Conservation (phyloP, 257 asterid genomes). For the Haberlea rhodopensis region DNA sequence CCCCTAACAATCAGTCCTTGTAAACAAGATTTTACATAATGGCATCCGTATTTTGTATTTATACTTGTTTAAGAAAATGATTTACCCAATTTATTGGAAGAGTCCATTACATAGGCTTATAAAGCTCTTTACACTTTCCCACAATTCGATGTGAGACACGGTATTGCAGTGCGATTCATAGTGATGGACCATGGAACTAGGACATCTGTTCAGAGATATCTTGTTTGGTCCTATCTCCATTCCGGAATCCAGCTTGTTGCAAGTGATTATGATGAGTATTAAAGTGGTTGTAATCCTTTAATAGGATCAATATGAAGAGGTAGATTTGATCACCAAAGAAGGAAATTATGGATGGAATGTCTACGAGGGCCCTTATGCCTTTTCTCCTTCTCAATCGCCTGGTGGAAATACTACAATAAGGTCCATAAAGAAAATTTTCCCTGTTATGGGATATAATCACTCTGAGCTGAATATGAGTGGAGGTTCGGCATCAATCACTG, state of each 20-base stretch:
- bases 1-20: too few relatives aligned
- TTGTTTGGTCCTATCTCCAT: background rate
- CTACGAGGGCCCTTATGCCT: conserved; percentile 57
- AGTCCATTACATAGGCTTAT: too few relatives aligned
- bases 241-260: background rate
- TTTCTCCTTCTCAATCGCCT: conserved; percentile 36
- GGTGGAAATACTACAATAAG: conserved; percentile 50
- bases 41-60: too few relatives aligned
- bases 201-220: too few relatives aligned
- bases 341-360: conserved; percentile 92
- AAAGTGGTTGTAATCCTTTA: conserved; percentile 10
- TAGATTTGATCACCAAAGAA: conserved; percentile 62
- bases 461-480: conserved; percentile 54
- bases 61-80: too few relatives aligned
- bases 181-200: too few relatives aligned
- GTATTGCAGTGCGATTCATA: too few relatives aligned
- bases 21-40: too few relatives aligned
- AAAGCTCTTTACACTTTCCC: too few relatives aligned
- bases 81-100: too few relatives aligned
- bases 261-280: background rate
- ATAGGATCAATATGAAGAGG: conserved; percentile 82
- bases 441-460: conserved; percentile 88
- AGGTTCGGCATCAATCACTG: conserved; percentile 87
- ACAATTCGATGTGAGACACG: too few relatives aligned
- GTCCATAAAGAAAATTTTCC: conserved; percentile 52